Conservation (phyloP, 768 basidiomycete species). For the Chlorophyllum brunneum region DNA sequence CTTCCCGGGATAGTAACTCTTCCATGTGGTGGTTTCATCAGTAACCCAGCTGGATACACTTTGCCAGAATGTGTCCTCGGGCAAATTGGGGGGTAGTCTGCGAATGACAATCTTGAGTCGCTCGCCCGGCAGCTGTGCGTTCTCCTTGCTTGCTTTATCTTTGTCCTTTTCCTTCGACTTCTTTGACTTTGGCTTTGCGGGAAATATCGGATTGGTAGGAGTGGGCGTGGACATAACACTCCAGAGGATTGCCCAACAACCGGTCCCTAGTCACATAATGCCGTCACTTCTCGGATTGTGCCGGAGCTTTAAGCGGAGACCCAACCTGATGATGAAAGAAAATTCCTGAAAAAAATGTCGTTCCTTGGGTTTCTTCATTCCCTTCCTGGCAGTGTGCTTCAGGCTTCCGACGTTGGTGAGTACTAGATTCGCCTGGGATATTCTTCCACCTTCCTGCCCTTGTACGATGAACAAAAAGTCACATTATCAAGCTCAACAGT, state of each 20-base stretch:
- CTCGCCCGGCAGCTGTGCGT: slow-evolving; percentile 39
- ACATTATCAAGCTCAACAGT: slow-evolving; percentile 68
- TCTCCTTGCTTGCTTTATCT: slow-evolving; percentile 31
- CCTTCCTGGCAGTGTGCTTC: too few relatives aligned
- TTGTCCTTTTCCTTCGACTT: slow-evolving; percentile 35
- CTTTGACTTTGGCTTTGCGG: slow-evolving; percentile 28
- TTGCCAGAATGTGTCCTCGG: slow-evolving; percentile 92
- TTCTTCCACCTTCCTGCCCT: not conserved
- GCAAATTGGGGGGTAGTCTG: slow-evolving; percentile 85
- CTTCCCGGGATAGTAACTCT: slow-evolving; percentile 64
- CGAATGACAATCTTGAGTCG: slow-evolving; percentile 87
- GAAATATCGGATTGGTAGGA: slow-evolving; percentile 18
- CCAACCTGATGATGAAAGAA: slow-evolving; percentile 7
- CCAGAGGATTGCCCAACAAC: too few relatives aligned
- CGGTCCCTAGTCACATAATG: too few relatives aligned
- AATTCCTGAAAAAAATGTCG: not conserved
- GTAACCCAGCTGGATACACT: slow-evolving; percentile 83
- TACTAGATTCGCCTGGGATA: not conserved
- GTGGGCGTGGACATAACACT: slow-evolving; percentile 8
- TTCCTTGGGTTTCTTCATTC: too few relatives aligned
- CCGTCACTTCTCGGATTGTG: too few relatives aligned
- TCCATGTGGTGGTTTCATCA: slow-evolving; percentile 69
- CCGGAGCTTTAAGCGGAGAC: slow-evolving; percentile 21
- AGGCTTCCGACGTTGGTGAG: too few relatives aligned
- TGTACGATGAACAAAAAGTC: slow-evolving; percentile 49